These are phyloP conservation scores for Pezicula neosporulosa DNA, from an alignment of 2,329 filamentous ascomycete genomes.

Conservation along the genomic window DNA sequence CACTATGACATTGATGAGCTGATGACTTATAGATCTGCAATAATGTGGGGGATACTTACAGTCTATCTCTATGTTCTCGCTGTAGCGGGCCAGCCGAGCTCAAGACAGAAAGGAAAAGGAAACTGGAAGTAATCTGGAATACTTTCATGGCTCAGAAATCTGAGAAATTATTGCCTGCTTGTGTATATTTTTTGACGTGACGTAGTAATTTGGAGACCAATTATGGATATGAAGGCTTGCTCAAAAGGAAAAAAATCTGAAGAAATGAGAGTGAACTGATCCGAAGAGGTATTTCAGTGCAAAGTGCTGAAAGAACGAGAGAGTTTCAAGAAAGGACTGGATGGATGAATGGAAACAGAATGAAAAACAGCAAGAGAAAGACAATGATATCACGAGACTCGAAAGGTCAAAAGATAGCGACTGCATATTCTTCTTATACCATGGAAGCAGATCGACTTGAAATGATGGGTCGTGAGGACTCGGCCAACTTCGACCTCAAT, in stretches of 20 bases:
- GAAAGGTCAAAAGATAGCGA: too few relatives aligned
- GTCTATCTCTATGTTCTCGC: constrained; percentile 3
- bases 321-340: too few relatives aligned
- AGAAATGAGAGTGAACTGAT: neutral
- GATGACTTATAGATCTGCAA: neutral
- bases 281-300: neutral
- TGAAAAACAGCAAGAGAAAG: too few relatives aligned
- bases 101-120: constrained; percentile 10
- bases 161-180: neutral
- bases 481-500: too few relatives aligned
- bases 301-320: neutral
- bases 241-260: neutral
- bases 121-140: constrained; percentile 8
- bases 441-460: too few relatives aligned
- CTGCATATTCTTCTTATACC: too few relatives aligned
- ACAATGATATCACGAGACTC: too few relatives aligned
- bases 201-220: neutral
- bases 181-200: constrained; percentile 5
- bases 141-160: constrained; percentile 13
- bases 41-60: constrained; percentile 7
- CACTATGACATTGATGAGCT: neutral
- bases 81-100: constrained; percentile 19
- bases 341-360: too few relatives aligned
- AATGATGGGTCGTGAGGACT: too few relatives aligned
- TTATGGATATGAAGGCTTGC: neutral